Evolutionary conservation across 768 basidiomycete genomes (phyloP), one percentile per base, ranked within the genome.

Genomic region (Mycena sanguinolenta): DNA sequence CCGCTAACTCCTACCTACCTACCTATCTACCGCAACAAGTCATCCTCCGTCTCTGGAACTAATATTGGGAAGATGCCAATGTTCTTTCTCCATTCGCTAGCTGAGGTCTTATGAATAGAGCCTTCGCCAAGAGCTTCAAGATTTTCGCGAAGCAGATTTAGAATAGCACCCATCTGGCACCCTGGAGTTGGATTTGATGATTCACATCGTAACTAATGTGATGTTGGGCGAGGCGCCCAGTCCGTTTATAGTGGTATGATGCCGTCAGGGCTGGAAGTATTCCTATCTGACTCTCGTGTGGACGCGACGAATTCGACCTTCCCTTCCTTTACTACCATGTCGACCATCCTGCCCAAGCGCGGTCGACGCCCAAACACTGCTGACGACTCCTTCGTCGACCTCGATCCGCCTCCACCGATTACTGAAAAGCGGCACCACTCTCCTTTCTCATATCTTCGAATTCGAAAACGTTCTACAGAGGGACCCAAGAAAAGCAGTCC

Each of bases 391-490:
- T 73, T 58, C 42, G 59, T 67, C n/a, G 72, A 73, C 61, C 65
- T 73, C 57, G 65, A 55, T 1, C 39, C 65, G 25, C 72, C 68
- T 21, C 68, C 60, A 17, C 63, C 67, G 0, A 50, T 58, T 42
- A 42, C 54, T 21, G 63, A 73, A 36, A 67, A 73, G 53, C 63
- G 69, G 8, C 54, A 52, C 39, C 65, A 67, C n/a, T 73, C 72
- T 2, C 72, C 72, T 1, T 70, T 73, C 38, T 63, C 72, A 4
- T 64, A 55, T 52, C 39, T 73, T 25, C 68, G 72, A 16, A 58
- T 67, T 1, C 72, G 72, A n/a, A 73, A 73, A 27, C 65, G 68
- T 34, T 73, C 72, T 7, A 70, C 65, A 3, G 68, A 70, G 17
- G 55, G 61, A 19, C n/a, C 28, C 34, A 63, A 46, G 68, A 62